Conservation (phyloP, 768 basidiomycete species). For the Phlebiopsis flavidoalba region DNA sequence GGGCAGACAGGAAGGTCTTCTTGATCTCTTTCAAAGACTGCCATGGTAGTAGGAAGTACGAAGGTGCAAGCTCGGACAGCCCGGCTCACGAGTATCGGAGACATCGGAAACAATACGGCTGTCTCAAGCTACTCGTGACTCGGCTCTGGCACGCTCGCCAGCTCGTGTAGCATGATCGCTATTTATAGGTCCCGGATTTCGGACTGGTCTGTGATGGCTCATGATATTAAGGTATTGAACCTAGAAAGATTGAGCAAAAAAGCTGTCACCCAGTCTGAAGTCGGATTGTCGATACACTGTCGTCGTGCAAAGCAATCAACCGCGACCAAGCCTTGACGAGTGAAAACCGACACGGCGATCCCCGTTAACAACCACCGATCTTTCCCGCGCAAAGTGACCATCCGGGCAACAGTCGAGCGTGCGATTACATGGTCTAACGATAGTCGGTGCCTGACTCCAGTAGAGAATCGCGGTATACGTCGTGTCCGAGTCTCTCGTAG, state of each 20-base stretch:
- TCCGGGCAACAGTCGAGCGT: too few species aligned
- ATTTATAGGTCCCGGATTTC: not conserved
- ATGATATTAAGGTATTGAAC: not conserved
- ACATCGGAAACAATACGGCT: not conserved
- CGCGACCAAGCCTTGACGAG: conserved; percentile 34
- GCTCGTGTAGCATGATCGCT: not conserved
- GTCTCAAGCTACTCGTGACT: not conserved
- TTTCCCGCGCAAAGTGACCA: conserved; percentile 95
- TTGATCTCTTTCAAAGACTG: conserved; percentile 35
- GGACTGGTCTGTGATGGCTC: not conserved
- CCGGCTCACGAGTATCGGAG: not conserved
- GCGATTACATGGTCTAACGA: too few species aligned
- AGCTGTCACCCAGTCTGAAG: conserved; percentile 54
- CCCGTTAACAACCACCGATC: conserved; percentile 90
- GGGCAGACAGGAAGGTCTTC: conserved; percentile 55
- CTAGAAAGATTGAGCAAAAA: conserved; percentile 23
- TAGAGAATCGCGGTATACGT: too few species aligned
- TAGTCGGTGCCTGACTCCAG: too few species aligned
- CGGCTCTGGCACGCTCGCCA: not conserved
- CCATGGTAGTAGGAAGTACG: conserved; percentile 3
- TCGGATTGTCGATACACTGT: too few species aligned
- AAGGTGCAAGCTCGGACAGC: not conserved
- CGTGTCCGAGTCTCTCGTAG: too few species aligned
- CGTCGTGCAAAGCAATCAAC: conserved; percentile 60
- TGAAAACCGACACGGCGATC: conserved; percentile 44